Conservation (phyloP, 306 rosid species). For the Neltuma alba region DNA sequence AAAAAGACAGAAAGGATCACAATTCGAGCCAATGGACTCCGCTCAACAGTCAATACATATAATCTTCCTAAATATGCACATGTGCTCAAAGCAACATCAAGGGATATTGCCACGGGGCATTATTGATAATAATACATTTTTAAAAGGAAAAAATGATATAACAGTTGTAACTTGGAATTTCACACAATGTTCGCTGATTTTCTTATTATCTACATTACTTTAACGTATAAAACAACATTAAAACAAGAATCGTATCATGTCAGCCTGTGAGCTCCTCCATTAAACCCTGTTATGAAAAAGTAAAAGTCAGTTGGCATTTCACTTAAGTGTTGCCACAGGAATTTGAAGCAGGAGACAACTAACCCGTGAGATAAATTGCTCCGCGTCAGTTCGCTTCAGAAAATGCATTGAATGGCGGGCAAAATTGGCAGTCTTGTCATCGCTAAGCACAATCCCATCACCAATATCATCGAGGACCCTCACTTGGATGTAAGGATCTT, state of each 20-base stretch:
- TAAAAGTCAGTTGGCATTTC: constrained; percentile 25
- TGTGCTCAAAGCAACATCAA: constrained; percentile 32
- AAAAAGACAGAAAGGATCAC: neutral
- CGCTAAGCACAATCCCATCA: constrained; percentile 73
- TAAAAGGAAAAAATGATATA: neutral
- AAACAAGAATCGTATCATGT: constrained; percentile 14
- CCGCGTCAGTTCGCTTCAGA: constrained; percentile 92
- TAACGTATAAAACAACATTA: neutral
- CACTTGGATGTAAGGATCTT: constrained; percentile 92
- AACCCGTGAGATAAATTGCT: constrained; percentile 76
- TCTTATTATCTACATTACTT: constrained; percentile 22
- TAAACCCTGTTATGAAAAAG: constrained; percentile 59
- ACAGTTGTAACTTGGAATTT: neutral
- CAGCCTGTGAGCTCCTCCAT: constrained; percentile 88
- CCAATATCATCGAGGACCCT: constrained; percentile 90
- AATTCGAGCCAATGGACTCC: constrained; percentile 16
- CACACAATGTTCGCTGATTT: neutral
- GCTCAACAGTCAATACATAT: constrained; percentile 28
- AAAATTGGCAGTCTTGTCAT: constrained; percentile 78
- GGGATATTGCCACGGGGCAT: neutral
- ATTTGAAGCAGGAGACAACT: constrained; percentile 36
- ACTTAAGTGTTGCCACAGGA: constrained; percentile 9
- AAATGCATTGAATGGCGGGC: constrained; percentile 88
- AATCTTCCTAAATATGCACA: constrained; percentile 35
- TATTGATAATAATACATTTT: constrained; percentile 5